Percentiles rank a stretch among this genome's conserved stretches.
Evolutionary conservation across 805 yeast species (phyloP).

Genomic region (Candida sonorensis): DNA sequence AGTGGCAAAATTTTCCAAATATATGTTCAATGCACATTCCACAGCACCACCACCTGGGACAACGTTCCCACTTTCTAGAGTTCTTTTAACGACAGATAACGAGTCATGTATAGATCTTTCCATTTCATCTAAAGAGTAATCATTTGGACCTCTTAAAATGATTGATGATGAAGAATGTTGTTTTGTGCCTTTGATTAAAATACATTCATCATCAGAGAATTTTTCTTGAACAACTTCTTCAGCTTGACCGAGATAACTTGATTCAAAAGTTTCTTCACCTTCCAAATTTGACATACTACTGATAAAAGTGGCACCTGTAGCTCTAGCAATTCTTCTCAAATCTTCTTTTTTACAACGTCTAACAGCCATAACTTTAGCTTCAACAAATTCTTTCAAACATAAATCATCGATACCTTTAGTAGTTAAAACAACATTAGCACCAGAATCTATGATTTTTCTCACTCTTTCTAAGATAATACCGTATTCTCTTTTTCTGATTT

Average conservation of each 20-base stretch:
- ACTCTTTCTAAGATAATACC: slow-evolving; percentile 82
- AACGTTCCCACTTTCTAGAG: slow-evolving; percentile 86
- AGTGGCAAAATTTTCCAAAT: slow-evolving; percentile 94
- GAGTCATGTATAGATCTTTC: slow-evolving; percentile 96
- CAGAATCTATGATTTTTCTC: slow-evolving; percentile 72
- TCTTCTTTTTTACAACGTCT: slow-evolving; percentile 97
- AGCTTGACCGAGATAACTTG: slow-evolving; percentile 80
- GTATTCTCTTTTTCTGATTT: slow-evolving; percentile 81
- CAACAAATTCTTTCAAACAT: slow-evolving; percentile 86
- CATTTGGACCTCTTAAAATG: slow-evolving; percentile 91
- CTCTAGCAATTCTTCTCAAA: slow-evolving; percentile 91
- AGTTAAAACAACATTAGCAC: slow-evolving; percentile 89
- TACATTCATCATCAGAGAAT: slow-evolving; percentile 96
- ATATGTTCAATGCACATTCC: slow-evolving; percentile 91
- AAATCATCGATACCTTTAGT: slow-evolving; percentile 94
- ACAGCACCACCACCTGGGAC: slow-evolving; percentile 99
- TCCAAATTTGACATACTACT: slow-evolving; percentile 87
- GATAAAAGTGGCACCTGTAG: slow-evolving; percentile 93
- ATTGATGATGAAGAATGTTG: slow-evolving; percentile 90
- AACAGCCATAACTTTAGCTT: slow-evolving; percentile 89
- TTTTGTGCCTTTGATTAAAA: slow-evolving; percentile 80
- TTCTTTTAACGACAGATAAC: slow-evolving; percentile 88
- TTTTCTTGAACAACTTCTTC: slow-evolving; percentile 86
- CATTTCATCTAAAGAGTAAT: slow-evolving; percentile 95
- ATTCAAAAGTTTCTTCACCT: slow-evolving; percentile 89